Conservation (phyloP, 2,329 filamentous ascomycete genomes). For the Sporothrix dimorphospora region DNA sequence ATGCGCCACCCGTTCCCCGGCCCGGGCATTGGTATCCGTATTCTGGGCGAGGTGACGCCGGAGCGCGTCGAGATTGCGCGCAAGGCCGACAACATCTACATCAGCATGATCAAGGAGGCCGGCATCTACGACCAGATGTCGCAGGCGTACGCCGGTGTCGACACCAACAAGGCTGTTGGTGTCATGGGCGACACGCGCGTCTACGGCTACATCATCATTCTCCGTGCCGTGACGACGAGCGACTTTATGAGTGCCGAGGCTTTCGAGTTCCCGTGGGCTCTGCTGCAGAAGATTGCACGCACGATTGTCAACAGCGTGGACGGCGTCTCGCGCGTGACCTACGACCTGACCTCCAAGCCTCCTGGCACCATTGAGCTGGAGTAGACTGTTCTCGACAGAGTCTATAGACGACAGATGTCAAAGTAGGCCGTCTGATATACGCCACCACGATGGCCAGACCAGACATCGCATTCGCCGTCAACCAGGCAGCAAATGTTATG, state of each 20-base stretch:
- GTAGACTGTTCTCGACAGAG: conserved; percentile 20
- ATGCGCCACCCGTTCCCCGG: conserved; percentile 59
- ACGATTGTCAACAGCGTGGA: conserved; percentile 77
- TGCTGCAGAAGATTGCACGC: conserved; percentile 66
- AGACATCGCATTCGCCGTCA: no score
- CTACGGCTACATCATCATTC: conserved; percentile 39
- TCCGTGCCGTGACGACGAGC: conserved; percentile 51
- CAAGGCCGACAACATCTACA: conserved; percentile 79
- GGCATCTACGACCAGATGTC: conserved; percentile 66
- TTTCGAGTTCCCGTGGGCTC: conserved; percentile 66
- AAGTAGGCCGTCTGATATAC: no score
- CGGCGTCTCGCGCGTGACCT: conserved; percentile 71
- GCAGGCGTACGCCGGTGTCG: conserved; percentile 54
- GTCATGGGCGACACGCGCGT: conserved; percentile 45
- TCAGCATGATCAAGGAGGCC: conserved; percentile 71
- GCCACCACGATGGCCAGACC: no score
- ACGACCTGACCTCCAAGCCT: conserved; percentile 63
- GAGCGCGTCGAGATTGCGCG: conserved; percentile 78
- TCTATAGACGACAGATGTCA: no score
- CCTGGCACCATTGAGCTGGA: conserved; percentile 71
- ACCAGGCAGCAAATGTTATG: no score
- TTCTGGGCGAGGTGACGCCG: conserved; percentile 81
- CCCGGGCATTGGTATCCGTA: conserved; percentile 70
- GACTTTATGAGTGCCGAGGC: conserved; percentile 78
- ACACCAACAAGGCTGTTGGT: conserved; percentile 49